Percentiles rank a stretch among this genome's conserved stretches.
Evolutionary conservation across 2,329 filamentous ascomycete species (phyloP).

Genomic region (Metarhizium robertsii): DNA sequence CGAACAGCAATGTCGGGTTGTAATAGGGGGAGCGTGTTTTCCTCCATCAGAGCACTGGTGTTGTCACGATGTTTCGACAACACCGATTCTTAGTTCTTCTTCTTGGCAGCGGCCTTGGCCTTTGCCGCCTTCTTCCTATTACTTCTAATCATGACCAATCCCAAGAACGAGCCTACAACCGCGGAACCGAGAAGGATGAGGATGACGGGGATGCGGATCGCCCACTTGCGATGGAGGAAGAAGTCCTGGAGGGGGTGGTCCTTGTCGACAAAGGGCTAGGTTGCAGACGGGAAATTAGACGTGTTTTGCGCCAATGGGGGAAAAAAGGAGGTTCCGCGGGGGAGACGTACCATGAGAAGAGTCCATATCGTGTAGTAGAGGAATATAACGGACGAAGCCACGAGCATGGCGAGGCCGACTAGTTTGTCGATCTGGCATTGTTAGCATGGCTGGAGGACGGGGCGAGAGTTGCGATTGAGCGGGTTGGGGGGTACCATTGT

Average conservation of each 20-base stretch:
- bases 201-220: conserved; percentile 96
- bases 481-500: conserved; percentile 20
- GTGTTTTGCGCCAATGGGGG: neutral
- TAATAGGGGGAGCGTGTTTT: neutral
- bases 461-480: neutral
- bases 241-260: conserved; percentile 88
- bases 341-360: conserved; percentile 71
- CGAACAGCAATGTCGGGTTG: neutral
- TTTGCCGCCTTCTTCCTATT: conserved; percentile 97
- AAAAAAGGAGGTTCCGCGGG: neutral
- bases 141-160: conserved; percentile 97
- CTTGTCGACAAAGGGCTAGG: conserved; percentile 89
- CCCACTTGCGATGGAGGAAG: conserved; percentile 97
- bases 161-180: conserved; percentile 91
- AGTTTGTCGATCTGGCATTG: conserved; percentile 79
- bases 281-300: no score
- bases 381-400: conserved; percentile 55
- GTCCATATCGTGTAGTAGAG: conserved; percentile 97
- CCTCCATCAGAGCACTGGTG: neutral
- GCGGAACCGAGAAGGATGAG: conserved; percentile 85
- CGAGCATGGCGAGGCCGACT: conserved; percentile 58
- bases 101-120: conserved; percentile 73
- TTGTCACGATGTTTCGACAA: conserved; percentile 2
- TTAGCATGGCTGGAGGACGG: neutral
- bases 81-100: conserved; percentile 59